Evolutionary conservation across 2,329 filamentous ascomycete genomes (phyloP).

Genomic region (Dactylella cylindrospora): DNA sequence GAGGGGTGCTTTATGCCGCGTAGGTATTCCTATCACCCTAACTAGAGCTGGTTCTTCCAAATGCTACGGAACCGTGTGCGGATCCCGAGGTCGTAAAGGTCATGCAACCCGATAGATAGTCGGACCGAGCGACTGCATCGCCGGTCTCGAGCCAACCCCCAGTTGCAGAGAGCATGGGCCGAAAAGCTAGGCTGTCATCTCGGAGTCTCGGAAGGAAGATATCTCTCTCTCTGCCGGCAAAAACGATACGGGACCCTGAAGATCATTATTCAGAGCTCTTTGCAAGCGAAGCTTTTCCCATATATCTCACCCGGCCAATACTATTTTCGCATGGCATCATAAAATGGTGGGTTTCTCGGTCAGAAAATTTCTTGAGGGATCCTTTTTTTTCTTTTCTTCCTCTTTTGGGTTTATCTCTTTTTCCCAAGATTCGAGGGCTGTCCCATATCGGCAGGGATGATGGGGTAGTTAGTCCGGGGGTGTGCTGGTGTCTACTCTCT

Average conservation of each 20-base stretch:
- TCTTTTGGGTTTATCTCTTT: background rate
- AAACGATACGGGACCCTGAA: constrained; percentile 2
- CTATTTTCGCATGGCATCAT: background rate
- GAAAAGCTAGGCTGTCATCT: constrained; percentile 1
- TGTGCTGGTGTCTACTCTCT: too few species aligned
- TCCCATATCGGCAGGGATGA: too few species aligned
- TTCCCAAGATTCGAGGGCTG: background rate
- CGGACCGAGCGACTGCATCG: too few species aligned
- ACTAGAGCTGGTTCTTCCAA: too few species aligned
- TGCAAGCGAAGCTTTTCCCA: constrained; percentile 21
- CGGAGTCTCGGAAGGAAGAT: constrained; percentile 14
- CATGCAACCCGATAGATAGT: too few species aligned
- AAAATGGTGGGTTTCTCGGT: constrained; percentile 12
- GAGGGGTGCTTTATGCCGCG: too few species aligned
- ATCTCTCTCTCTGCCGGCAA: constrained; percentile 4
- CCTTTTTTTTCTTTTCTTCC: background rate
- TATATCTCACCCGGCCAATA: background rate
- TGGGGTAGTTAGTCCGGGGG: too few species aligned
- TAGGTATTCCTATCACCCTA: too few species aligned
- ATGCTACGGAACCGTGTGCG: too few species aligned
- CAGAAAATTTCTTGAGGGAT: constrained; percentile 10
- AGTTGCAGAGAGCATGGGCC: background rate
- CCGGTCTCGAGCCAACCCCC: background rate
- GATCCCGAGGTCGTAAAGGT: too few species aligned
- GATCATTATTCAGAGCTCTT: constrained; percentile 37